phyloP scores from a whole-genome alignment of 2,329 filamentous ascomycete genomes.

The Pseudogymnoascus sp. region DNA sequence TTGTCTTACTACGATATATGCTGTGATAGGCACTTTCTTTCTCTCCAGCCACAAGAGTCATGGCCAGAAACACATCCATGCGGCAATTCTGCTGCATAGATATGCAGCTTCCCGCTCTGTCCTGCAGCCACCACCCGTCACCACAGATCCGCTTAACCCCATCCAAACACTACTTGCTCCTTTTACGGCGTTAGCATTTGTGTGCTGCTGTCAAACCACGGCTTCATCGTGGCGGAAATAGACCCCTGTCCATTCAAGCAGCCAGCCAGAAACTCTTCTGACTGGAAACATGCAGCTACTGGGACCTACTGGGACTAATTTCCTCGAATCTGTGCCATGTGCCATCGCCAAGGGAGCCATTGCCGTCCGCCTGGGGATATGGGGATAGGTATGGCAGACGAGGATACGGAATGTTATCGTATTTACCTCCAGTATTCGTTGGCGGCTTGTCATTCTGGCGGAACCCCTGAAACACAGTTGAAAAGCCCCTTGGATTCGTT shows the following conservation, averaged over 20 bases:
- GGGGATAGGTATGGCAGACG: background rate
- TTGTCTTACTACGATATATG: conserved; percentile 28
- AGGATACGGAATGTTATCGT: background rate
- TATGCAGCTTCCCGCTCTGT: conserved; percentile 39
- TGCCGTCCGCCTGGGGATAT: background rate
- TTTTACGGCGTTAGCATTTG: conserved; percentile 24
- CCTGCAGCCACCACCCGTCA: conserved; percentile 25
- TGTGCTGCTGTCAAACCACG: conserved; percentile 28
- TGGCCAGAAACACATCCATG: conserved; percentile 23
- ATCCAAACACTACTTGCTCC: conserved; percentile 28
- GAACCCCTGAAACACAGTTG: background rate
- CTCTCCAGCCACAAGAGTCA: conserved; percentile 34
- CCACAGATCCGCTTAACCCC: conserved; percentile 21
- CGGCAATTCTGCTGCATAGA: conserved; percentile 31
- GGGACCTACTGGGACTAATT: conserved; percentile 10
- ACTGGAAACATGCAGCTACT: conserved; percentile 9
- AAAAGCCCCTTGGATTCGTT: conserved; percentile 2
- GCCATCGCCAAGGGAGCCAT: background rate
- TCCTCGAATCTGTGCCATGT: conserved; percentile 3
- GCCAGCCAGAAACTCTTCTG: conserved; percentile 19
- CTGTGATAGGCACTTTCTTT: conserved; percentile 38
- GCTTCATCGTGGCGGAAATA: conserved; percentile 19
- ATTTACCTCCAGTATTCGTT: conserved; percentile 1
- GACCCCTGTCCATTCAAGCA: conserved; percentile 22
- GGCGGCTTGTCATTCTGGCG: background rate